These are phyloP conservation scores for Colletotrichum sp. DNA, from an alignment of 2,329 filamentous ascomycete genomes.

Conservation along the genomic window DNA sequence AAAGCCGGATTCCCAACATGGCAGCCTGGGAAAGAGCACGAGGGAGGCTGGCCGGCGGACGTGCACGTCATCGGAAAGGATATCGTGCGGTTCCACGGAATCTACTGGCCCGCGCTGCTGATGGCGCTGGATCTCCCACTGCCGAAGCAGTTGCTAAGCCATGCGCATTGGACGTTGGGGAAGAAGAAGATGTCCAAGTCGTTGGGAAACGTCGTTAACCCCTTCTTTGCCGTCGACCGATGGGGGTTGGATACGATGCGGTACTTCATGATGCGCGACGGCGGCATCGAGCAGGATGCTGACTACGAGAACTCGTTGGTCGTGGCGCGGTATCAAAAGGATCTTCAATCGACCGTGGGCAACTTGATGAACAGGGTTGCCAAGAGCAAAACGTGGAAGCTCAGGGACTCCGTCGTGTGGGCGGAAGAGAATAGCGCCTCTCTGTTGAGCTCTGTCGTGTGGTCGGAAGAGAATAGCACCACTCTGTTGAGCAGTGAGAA, in stretches of 20 bases:
- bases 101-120: constrained; percentile 97
- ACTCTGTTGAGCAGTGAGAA: constrained; percentile 21
- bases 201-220: constrained; percentile 92
- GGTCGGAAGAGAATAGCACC: background rate
- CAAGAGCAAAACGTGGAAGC: constrained; percentile 71
- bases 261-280: constrained; percentile 85
- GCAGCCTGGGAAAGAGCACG: constrained; percentile 66
- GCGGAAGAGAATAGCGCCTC: background rate
- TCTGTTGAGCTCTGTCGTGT: constrained; percentile 46
- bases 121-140: constrained; percentile 84
- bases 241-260: constrained; percentile 89
- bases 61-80: constrained; percentile 96
- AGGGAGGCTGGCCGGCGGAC: constrained; percentile 85
- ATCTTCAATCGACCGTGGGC: constrained; percentile 77
- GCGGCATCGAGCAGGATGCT: constrained; percentile 77
- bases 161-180: constrained; percentile 95
- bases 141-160: constrained; percentile 81
- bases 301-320: constrained; percentile 85
- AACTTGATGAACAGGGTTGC: constrained; percentile 79
- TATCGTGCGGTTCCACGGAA: constrained; percentile 92
- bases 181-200: constrained; percentile 97
- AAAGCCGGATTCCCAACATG: constrained; percentile 82
- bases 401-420: constrained; percentile 59
- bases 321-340: constrained; percentile 77
- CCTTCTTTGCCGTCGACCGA: constrained; percentile 86